Evolutionary conservation across 345 rosid species (phyloP), one percentile per base, ranked within the genome.

Genomic region (Arabis hirsuta): DNA sequence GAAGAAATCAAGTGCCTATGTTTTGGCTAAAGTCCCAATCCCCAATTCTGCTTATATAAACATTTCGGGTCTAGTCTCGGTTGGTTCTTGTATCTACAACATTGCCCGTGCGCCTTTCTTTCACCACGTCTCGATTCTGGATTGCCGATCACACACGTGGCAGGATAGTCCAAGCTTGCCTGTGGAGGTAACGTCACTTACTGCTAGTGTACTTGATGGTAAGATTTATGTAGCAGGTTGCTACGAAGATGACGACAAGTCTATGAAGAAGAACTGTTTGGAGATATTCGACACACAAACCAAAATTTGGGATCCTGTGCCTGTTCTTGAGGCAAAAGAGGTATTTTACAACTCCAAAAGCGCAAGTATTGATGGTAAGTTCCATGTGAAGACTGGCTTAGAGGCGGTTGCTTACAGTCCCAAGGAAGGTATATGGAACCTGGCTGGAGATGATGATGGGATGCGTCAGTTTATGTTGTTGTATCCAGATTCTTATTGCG

Each of bases 321-420:
- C 42, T 22, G 10, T 5, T 7, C 9, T 6, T 42, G 7, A 32
- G 26, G 7, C 20, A 12, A 3, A 29, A 0, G 2, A 6, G 6
- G 2, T 0, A 0, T 9, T 1, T 14, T 8, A 9, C 6, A 6
- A 2, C 11, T 0, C 1, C 24, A 9, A 36, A 9, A 36, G 2
- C n/a, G n/a, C 26, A 34, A 32, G 26, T 56, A 56, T 56, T 14
- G 43, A 56, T 4, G 61, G 61, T 16, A 56, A 14, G 43, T 14
- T 56, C 61, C 13, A 56, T 6, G 9, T 56, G 26, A 2, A 6
- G 26, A 1, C 36, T 32, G 4, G 26, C 0, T 5, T 5, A n/a
- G 1, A 45, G 10, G 8, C 1, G 0, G 22, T 4, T 42, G 61
- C 5, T 34, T 36, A 36, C 61, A 5, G 19, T 34, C 0, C 61